phyloP scores from a whole-genome alignment of 306 rosid genomes.

The Macrotyloma uniflorum region DNA sequence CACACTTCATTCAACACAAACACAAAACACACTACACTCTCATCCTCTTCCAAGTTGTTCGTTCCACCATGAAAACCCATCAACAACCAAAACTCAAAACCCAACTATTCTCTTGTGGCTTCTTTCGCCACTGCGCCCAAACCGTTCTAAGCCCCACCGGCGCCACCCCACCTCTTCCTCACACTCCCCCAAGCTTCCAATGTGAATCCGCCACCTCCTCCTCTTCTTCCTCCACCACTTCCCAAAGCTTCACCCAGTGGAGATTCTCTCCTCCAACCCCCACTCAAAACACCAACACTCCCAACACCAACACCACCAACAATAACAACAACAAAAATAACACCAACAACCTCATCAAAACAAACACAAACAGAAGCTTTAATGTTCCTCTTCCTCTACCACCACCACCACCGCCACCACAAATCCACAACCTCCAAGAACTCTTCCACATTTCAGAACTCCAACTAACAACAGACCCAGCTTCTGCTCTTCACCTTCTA shows the following conservation, averaged over 20 bases:
- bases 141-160: constrained; percentile 78
- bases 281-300: constrained; percentile 18
- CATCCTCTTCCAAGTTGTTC: not conserved
- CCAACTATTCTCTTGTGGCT: constrained; percentile 88
- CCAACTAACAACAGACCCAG: constrained; percentile 62
- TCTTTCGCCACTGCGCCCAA: constrained; percentile 91
- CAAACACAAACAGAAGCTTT: not conserved
- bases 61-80: constrained; percentile 60
- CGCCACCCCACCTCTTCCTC: constrained; percentile 55
- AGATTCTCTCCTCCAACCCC: constrained; percentile 68
- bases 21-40: not conserved
- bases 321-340: not conserved
- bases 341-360: not conserved
- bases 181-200: constrained; percentile 32
- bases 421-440: constrained; percentile 56
- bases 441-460: constrained; percentile 78
- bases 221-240: constrained; percentile 71
- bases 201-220: constrained; percentile 70
- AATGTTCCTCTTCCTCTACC: constrained; percentile 24
- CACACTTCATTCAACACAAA: not conserved
- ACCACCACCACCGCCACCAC: constrained; percentile 19
- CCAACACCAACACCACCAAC: constrained; percentile 28
- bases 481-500: constrained; percentile 68
- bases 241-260: constrained; percentile 98
- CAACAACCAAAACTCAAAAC: constrained; percentile 87